Percentiles rank a stretch among this genome's conserved stretches.
These are phyloP conservation scores for Fraxinus platypoda DNA, from an alignment of 305 asterid species.

Conservation along the genomic window DNA sequence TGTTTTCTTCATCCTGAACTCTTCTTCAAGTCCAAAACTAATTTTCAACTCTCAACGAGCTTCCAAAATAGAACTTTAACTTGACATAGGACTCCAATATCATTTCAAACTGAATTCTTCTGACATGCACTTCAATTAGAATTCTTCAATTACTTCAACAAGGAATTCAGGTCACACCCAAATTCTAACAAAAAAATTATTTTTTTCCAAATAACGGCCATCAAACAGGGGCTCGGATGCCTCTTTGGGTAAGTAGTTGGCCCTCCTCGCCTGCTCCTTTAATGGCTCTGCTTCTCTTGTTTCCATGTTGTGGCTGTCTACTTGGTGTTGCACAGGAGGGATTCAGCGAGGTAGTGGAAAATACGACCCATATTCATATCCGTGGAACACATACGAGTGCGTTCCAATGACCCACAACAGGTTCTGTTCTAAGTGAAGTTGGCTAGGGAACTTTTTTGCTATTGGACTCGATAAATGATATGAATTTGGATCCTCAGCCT, in stretches of 20 bases:
- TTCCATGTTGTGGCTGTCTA: neutral
- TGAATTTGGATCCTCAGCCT: neutral
- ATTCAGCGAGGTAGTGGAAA: neutral
- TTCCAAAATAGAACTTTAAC: too few relatives aligned
- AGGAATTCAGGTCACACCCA: too few relatives aligned
- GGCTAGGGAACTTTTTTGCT: neutral
- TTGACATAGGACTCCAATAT: too few relatives aligned
- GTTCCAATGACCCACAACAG: neutral
- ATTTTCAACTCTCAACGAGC: too few relatives aligned
- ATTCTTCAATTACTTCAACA: too few relatives aligned
- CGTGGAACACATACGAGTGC: neutral
- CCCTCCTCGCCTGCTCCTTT: neutral
- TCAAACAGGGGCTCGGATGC: neutral
- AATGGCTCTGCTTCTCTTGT: neutral
- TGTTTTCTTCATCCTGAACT: too few relatives aligned
- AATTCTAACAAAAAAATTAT: too few relatives aligned
- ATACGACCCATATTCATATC: neutral
- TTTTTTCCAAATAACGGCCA: neutral
- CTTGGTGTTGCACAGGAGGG: neutral
- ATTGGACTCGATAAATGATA: neutral
- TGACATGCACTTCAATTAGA: too few relatives aligned
- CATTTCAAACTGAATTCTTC: too few relatives aligned
- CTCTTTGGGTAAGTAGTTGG: neutral
- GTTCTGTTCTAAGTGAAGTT: neutral
- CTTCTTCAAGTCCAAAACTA: too few relatives aligned